Evolutionary conservation across 441 rosid genomes (phyloP), one percentile per base, ranked within the genome.

Genomic region (Pelargonium exstipulatum): DNA sequence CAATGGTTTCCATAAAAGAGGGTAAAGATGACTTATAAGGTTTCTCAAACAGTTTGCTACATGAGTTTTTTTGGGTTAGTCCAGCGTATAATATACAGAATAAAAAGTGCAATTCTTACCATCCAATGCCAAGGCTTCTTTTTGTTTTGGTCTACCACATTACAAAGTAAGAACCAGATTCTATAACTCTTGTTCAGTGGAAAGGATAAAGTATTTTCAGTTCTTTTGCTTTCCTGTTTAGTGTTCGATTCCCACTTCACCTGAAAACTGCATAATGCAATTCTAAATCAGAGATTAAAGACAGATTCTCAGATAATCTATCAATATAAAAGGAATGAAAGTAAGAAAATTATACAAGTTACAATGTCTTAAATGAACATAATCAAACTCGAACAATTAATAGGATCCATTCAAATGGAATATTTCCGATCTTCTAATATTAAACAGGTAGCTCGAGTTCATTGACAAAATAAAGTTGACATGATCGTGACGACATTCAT

Each of bases 91-190:
- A 16, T 53, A 53, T 53, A 18, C 60, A 53, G 22, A 16, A 53
- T 16, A 53, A 53, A 7, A 53, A 18, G 2, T 53, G 60, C 22
- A 53, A 53, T 53, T 53, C 60, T 53, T 53, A 53, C 60, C 60
- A 9, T 53, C 60, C 22, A 53, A 53, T 53, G 17, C 60, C 16
- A 53, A 53, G 60, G 17, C 8, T 35, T 16, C 60, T 16, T 53
- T 53, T 53, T 14, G 60, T 53, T 53, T 53, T 53, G 18, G 17
- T 53, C 60, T 53, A 53, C 22, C 60, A 53, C 60, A 53, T 53
- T 53, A 53, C 18, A 18, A 53, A 53, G 60, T 18, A 53, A 53
- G 60, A 16, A 53, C 60, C 17, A 53, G 60, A 53, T 53, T 16
- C 60, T 14, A 16, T 16, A 53, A 8, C 60, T 53, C 60, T 53